Evolutionary conservation across 805 yeast genomes (phyloP).

Genomic region (Suhomyces prunicola): DNA sequence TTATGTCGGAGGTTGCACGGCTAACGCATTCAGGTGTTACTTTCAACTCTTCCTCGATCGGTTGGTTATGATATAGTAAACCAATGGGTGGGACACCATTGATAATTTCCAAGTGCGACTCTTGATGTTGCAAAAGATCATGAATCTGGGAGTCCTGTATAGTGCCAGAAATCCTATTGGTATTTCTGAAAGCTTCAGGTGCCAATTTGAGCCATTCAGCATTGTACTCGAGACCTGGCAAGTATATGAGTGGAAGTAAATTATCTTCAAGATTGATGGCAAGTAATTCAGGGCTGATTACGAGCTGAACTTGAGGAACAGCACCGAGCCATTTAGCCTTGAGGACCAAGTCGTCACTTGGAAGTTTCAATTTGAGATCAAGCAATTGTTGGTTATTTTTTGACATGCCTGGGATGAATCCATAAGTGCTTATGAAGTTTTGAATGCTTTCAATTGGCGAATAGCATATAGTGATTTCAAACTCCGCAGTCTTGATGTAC

Average conservation of each 20-base stretch:
- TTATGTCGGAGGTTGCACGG: not conserved
- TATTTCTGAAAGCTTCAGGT: conserved; percentile 11
- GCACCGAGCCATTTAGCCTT: conserved; percentile 29
- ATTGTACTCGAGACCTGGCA: conserved; percentile 7
- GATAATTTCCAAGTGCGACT: conserved; percentile 23
- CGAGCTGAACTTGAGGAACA: conserved; percentile 24
- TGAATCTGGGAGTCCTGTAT: conserved; percentile 25
- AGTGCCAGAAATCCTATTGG: conserved; percentile 18
- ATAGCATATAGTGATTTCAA: conserved; percentile 26
- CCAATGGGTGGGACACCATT: conserved; percentile 25
- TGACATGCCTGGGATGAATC: conserved; percentile 24
- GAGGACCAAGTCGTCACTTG: conserved; percentile 9
- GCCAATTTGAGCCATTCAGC: conserved; percentile 18
- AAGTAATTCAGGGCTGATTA: conserved; percentile 7
- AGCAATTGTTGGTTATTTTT: conserved; percentile 9
- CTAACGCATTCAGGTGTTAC: not conserved
- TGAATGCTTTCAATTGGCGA: conserved; percentile 20
- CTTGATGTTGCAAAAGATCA: conserved; percentile 22
- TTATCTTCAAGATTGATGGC: conserved; percentile 16
- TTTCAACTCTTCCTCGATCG: not conserved
- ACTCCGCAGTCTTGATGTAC: not conserved
- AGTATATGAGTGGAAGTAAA: conserved; percentile 17
- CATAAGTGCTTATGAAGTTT: conserved; percentile 28
- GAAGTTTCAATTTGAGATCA: conserved; percentile 9
- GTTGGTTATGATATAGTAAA: conserved; percentile 6